These are phyloP conservation scores for Neurospora crassa DNA, from an alignment of 2,329 filamentous ascomycete species.

Conservation along the genomic window DNA sequence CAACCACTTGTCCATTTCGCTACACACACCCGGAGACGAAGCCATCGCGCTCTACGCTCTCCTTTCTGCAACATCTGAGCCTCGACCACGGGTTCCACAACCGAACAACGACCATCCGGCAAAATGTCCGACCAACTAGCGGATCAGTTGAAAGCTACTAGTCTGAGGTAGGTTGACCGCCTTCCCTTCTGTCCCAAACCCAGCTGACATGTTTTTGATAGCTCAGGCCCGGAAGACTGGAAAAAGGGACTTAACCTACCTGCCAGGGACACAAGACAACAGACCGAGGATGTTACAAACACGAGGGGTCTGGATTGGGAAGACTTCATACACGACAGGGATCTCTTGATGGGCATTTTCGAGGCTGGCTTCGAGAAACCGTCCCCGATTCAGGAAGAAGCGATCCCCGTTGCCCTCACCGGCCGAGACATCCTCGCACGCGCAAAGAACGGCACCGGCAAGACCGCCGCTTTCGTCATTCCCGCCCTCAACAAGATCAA, in stretches of 20 bases:
- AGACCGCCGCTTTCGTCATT: conserved; percentile 96
- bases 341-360: conserved; percentile 97
- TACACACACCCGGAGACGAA: background rate
- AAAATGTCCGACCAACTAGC: conserved; percentile 38
- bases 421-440: conserved; percentile 91
- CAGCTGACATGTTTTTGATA: conserved; percentile 36
- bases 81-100: background rate
- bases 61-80: background rate
- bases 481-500: conserved; percentile 93
- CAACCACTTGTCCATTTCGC: background rate
- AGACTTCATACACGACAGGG: conserved; percentile 89
- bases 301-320: conserved; percentile 98
- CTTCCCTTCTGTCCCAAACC: conserved; percentile 14
- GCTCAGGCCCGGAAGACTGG: conserved; percentile 54
- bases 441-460: conserved; percentile 97
- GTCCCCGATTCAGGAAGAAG: conserved; percentile 98
- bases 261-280: conserved; percentile 63
- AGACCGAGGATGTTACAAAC: conserved; percentile 95
- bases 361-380: conserved; percentile 98
- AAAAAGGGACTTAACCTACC: conserved; percentile 64
- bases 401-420: conserved; percentile 90
- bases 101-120: conserved; percentile 7
- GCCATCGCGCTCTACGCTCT: background rate
- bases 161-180: conserved; percentile 28
- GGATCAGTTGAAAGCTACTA: conserved; percentile 44